These are phyloP conservation scores for Kazachstania martiniae DNA, from an alignment of 805 yeast species.

Conservation along the genomic window DNA sequence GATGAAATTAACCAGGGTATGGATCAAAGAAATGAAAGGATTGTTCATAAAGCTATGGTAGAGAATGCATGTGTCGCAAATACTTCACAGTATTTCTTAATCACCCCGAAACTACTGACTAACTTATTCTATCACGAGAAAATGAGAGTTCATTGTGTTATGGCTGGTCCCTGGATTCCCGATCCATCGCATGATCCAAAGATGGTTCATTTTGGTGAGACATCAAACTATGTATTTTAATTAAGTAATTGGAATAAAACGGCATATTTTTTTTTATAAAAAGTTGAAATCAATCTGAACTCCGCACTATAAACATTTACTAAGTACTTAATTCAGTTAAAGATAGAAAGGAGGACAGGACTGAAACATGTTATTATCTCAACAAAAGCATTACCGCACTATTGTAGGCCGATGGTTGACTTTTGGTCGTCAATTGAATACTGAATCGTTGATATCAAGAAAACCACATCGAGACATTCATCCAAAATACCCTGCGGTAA, in stretches of 20 bases:
- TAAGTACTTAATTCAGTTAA: too few relatives aligned
- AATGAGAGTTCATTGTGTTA: slow-evolving; percentile 80
- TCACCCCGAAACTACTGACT: slow-evolving; percentile 84
- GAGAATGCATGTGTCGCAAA: slow-evolving; percentile 60
- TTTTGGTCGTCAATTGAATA: too few relatives aligned
- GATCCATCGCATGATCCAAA: slow-evolving; percentile 26
- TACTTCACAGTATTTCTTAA: slow-evolving; percentile 75
- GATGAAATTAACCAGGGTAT: slow-evolving; percentile 98
- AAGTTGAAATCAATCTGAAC: too few relatives aligned
- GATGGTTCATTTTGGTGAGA: slow-evolving; percentile 29
- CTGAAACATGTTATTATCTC: too few relatives aligned
- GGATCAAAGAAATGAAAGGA: slow-evolving; percentile 88
- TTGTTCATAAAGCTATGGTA: slow-evolving; percentile 78
- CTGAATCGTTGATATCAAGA: too few relatives aligned
- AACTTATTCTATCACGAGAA: slow-evolving; percentile 64
- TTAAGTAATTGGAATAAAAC: too few relatives aligned
- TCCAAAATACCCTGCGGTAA: slow-evolving; percentile 52
- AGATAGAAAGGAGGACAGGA: too few relatives aligned
- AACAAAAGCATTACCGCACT: too few relatives aligned
- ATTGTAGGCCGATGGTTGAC: too few relatives aligned
- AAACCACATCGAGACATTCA: too few relatives aligned
- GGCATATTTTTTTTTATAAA: too few relatives aligned
- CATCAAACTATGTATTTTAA: slow-evolving; percentile 15
- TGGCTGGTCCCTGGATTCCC: slow-evolving; percentile 44
- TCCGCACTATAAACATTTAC: too few relatives aligned